Evolutionary conservation across 2,329 filamentous ascomycete species (phyloP), one percentile per base, ranked within the genome.

Genomic region (Talaromyces rugulosus): DNA sequence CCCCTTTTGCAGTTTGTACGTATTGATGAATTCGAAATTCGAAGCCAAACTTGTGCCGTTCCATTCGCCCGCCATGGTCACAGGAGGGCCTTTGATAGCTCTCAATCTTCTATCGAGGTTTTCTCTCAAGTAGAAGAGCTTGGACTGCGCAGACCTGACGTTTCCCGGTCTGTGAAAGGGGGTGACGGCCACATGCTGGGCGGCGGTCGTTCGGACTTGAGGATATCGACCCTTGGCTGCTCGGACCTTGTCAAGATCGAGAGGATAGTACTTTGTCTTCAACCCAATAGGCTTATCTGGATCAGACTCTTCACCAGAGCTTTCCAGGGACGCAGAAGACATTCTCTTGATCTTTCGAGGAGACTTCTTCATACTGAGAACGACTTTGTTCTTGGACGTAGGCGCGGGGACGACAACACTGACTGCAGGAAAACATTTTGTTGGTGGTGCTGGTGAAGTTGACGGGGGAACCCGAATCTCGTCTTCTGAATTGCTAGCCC

Each of bases 21-120:
- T 59, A 36, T 75, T 74, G 3, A 76, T 65, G 16, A 78, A 78
- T n/a, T 74, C 72, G 59, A 78, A 78, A 47, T 75, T 75, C 0
- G 70, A 61, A 0, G 69, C 68, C 11, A 74, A 67, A 11, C 42
- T 51, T 4, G 42, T 44, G 2, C 56, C 57, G 18, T 56, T 58
- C 57, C 61, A 62, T 5, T 62, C 52, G 1, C 67, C 62, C 0
- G 64, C 64, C 33, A 74, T 60, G 3, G 64, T 68, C 18, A 77
- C 70, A 0, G 57, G 18, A 1, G 75, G 75, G 0, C 77, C 75
- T 7, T 68, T 57, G 18, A 70, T 72, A 23, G 44, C 56, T 0
- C 56, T 30, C 1, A 75, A 60, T 51, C 74, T 75, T 23, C 66
- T 59, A 4, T 69, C 51, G 1, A 75, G 62, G 0, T 62, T 63